These are phyloP conservation scores for Megacollybia marginata DNA, from an alignment of 768 basidiomycete species.

Conservation along the genomic window DNA sequence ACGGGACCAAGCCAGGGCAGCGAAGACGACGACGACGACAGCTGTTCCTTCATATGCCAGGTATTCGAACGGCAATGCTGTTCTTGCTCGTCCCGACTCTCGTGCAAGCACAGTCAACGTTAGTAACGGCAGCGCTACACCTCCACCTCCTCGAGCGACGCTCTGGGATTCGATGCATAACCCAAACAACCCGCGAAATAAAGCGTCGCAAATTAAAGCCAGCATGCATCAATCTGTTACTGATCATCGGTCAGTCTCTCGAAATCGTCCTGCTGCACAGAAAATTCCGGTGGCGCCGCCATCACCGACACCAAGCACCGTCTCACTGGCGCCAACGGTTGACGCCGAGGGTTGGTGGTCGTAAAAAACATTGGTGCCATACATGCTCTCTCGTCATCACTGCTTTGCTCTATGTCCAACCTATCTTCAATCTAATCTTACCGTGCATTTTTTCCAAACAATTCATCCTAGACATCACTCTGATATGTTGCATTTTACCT, in stretches of 20 bases:
- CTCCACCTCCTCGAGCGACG: slow-evolving; percentile 35
- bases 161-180: slow-evolving; percentile 72
- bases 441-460: too few species aligned
- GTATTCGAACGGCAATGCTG: slow-evolving; percentile 36
- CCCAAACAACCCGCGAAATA: slow-evolving; percentile 24
- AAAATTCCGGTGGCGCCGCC: slow-evolving; percentile 25
- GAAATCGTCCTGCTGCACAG: slow-evolving; percentile 10
- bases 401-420: too few species aligned
- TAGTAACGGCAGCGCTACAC: slow-evolving; percentile 35
- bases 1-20: slow-evolving; percentile 20
- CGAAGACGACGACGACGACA: slow-evolving; percentile 16
- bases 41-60: slow-evolving; percentile 27
- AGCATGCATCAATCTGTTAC: not conserved
- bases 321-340: slow-evolving; percentile 64
- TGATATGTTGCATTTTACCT: too few species aligned
- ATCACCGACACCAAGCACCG: slow-evolving; percentile 72
- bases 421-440: too few species aligned
- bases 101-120: slow-evolving; percentile 59
- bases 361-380: slow-evolving; percentile 23
- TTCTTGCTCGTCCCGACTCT: slow-evolving; percentile 60
- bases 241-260: slow-evolving; percentile 5
- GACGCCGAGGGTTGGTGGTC: slow-evolving; percentile 78
- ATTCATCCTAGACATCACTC: too few species aligned
- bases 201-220: not conserved
- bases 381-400: too few species aligned